Evolutionary conservation across 768 basidiomycete species (phyloP).

Genomic region (Antrodiella citrinella): DNA sequence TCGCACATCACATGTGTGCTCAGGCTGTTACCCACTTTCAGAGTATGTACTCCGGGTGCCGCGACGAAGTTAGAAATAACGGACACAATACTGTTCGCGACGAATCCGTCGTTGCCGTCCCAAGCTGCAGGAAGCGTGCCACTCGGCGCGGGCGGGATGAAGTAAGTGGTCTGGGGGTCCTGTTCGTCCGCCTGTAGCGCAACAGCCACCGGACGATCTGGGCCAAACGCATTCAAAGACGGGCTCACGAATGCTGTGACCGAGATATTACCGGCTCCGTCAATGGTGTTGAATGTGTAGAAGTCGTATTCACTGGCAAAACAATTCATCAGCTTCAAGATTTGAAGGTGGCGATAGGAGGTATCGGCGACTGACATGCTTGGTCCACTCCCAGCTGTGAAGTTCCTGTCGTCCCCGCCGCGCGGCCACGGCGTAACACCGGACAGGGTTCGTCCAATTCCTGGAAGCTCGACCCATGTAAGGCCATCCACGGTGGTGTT

Average conservation of each 20-base stretch:
- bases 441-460: slow-evolving; percentile 51
- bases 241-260: slow-evolving; percentile 43
- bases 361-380: slow-evolving; percentile 45
- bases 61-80: slow-evolving; percentile 32
- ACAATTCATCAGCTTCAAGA: no score
- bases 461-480: slow-evolving; percentile 51
- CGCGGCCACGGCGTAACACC: slow-evolving; percentile 55
- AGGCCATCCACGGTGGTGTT: slow-evolving; percentile 42
- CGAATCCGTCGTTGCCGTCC: slow-evolving; percentile 43
- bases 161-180: slow-evolving; percentile 33
- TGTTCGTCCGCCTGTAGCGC: slow-evolving; percentile 43
- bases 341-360: no score
- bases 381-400: slow-evolving; percentile 54
- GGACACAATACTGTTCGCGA: slow-evolving; percentile 41
- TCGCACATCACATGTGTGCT: neutral
- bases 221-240: slow-evolving; percentile 43
- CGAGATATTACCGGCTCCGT: slow-evolving; percentile 34
- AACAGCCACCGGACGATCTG: slow-evolving; percentile 41
- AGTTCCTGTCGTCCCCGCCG: slow-evolving; percentile 42
- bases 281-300: slow-evolving; percentile 45
- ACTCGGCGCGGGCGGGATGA: slow-evolving; percentile 37
- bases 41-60: slow-evolving; percentile 46
- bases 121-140: slow-evolving; percentile 39
- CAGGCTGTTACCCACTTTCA: slow-evolving; percentile 25
- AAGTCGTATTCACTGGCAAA: slow-evolving; percentile 66